Percentiles rank a stretch among this genome's conserved stretches.
Evolutionary conservation across 1,284 basidiomycete genomes (phyloP).

Genomic region (Anthracocystis panici-leucophaei): DNA sequence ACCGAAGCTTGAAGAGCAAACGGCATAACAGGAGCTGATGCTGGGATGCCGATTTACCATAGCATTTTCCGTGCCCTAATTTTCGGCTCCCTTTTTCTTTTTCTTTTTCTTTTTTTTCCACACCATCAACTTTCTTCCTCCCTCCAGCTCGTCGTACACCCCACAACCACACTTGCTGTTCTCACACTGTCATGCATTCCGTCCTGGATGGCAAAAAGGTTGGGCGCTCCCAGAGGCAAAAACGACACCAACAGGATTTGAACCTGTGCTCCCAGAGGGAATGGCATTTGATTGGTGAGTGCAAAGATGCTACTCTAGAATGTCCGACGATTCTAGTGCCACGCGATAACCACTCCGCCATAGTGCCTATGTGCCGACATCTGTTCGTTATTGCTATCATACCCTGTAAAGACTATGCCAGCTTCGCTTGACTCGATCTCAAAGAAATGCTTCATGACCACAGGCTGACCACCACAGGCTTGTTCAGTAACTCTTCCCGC

Average conservation of each 20-base stretch:
- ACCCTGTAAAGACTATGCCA: not conserved
- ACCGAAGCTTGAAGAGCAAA: not conserved
- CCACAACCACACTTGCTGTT: not conserved
- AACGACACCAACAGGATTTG: too few species aligned
- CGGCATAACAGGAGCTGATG: not conserved
- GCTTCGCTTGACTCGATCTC: too few species aligned
- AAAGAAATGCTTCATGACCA: too few species aligned
- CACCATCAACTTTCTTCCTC: not conserved
- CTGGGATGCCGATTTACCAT: not conserved
- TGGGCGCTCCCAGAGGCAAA: constrained; percentile 43
- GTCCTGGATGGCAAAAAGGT: constrained; percentile 2
- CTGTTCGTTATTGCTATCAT: not conserved
- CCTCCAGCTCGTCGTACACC: not conserved
- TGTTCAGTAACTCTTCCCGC: too few species aligned
- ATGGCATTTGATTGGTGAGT: too few species aligned
- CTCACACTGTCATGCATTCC: not conserved
- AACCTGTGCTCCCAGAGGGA: too few species aligned
- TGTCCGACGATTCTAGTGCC: constrained; percentile 28
- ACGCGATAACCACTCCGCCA: constrained; percentile 49
- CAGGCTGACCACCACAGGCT: too few species aligned
- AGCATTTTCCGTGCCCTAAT: not conserved
- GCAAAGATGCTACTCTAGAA: constrained; percentile 19
- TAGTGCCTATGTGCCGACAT: not conserved
- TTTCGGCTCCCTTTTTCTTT: constrained; percentile 4
- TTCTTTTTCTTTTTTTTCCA: not conserved